These are phyloP conservation scores for Phytophthora ohioensis DNA, from an alignment of 352 stramenopile species.

Conservation along the genomic window DNA sequence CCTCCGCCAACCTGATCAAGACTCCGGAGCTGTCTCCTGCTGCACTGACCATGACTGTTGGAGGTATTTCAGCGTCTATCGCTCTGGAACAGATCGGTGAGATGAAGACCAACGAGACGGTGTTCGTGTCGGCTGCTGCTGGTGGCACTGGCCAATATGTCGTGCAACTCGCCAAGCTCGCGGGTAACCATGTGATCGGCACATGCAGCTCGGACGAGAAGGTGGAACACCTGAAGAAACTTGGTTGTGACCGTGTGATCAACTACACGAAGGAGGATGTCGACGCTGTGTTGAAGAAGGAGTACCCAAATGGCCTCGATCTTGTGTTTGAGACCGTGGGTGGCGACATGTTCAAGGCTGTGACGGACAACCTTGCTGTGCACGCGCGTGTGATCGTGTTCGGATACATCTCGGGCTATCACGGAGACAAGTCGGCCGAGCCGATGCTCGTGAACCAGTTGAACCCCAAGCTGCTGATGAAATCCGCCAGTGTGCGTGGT, in stretches of 20 bases:
- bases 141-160: constrained; percentile 34
- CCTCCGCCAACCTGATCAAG: constrained; percentile 29
- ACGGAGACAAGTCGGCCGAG: constrained; percentile 36
- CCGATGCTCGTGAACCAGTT: constrained; percentile 37
- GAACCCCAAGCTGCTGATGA: constrained; percentile 29
- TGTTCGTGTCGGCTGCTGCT: constrained; percentile 36
- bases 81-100: constrained; percentile 36
- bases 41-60: constrained; percentile 34
- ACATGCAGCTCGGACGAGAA: constrained; percentile 39
- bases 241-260: constrained; percentile 39
- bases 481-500: constrained; percentile 34
- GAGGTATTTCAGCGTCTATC: constrained; percentile 32
- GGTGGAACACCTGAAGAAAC: constrained; percentile 26
- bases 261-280: constrained; percentile 42
- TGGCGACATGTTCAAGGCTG: constrained; percentile 38
- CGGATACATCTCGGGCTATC: constrained; percentile 37
- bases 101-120: constrained; percentile 35
- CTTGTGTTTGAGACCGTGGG: constrained; percentile 40
- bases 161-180: constrained; percentile 36
- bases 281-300: constrained; percentile 32
- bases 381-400: constrained; percentile 40
- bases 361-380: constrained; percentile 27
- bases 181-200: constrained; percentile 40
- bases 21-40: constrained; percentile 27
- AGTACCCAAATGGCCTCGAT: constrained; percentile 37